A percentile compares a stretch with the other conserved stretches of the same genome.
Evolutionary conservation across 192 early-diverging fungal genomes (phyloP).

Genomic region (Entomortierella lignicola): DNA sequence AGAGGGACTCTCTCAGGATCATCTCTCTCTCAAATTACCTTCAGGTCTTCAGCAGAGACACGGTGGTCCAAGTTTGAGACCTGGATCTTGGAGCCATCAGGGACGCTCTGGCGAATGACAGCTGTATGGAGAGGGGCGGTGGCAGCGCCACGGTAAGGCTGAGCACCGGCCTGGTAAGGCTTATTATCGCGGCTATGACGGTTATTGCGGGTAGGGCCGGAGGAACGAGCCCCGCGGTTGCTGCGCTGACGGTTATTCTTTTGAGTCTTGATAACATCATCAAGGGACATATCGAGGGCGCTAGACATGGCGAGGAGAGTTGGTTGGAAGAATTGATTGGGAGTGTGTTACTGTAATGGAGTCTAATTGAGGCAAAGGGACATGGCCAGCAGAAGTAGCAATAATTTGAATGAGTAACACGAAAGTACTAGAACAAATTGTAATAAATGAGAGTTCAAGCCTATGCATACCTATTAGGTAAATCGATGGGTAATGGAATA

Average conservation of each 20-base stretch:
- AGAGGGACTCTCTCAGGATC: conserved; percentile 5
- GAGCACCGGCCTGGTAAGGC: conserved; percentile 38
- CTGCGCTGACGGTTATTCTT: conserved; percentile 33
- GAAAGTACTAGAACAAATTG: too few species aligned
- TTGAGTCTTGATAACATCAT: conserved; percentile 59
- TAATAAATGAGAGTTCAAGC: too few species aligned
- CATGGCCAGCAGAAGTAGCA: too few species aligned
- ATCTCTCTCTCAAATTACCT: conserved; percentile 55
- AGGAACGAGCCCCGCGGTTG: conserved; percentile 25
- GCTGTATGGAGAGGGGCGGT: conserved; percentile 36
- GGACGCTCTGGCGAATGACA: conserved; percentile 40
- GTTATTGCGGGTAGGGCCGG: conserved; percentile 51
- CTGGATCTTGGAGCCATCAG: conserved; percentile 64
- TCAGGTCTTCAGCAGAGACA: conserved; percentile 64
- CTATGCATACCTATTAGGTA: too few species aligned
- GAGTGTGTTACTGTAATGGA: neutral
- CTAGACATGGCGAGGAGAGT: conserved; percentile 31
- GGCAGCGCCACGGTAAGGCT: conserved; percentile 31
- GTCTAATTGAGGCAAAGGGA: too few species aligned
- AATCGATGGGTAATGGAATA: too few species aligned
- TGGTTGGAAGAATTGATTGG: neutral
- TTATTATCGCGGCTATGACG: conserved; percentile 48
- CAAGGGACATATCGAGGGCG: conserved; percentile 60
- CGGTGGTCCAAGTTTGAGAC: conserved; percentile 68
- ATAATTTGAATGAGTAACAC: too few species aligned